Evolutionary conservation across 441 rosid species (phyloP).

Genomic region (Euphorbia corollata): DNA sequence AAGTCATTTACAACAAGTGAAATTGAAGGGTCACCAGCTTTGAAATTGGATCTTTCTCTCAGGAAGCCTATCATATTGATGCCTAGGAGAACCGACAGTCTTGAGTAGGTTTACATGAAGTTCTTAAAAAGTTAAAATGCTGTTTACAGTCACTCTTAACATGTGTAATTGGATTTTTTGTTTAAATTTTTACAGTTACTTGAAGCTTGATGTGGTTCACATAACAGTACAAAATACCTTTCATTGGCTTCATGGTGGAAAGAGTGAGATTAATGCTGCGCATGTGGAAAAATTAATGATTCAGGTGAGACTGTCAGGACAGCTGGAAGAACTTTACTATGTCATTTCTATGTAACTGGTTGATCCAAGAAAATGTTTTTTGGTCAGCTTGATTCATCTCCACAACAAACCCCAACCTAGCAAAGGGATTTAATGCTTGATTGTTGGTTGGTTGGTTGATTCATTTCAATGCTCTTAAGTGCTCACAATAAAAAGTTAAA

Average conservation of each 20-base stretch:
- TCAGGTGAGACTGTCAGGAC: slow-evolving; percentile 48
- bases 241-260: slow-evolving; percentile 76
- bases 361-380: slow-evolving; percentile 2
- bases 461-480: background rate
- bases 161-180: background rate
- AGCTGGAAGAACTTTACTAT: slow-evolving; percentile 9
- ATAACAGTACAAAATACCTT: slow-evolving; percentile 79
- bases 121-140: background rate
- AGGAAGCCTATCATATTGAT: slow-evolving; percentile 89
- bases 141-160: background rate
- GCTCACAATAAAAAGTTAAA: background rate
- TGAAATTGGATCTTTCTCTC: slow-evolving; percentile 86
- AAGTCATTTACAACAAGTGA: slow-evolving; percentile 85
- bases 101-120: slow-evolving; percentile 58
- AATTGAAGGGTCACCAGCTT: slow-evolving; percentile 94
- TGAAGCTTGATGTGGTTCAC: slow-evolving; percentile 97
- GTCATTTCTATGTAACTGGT: slow-evolving; percentile 11
- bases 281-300: slow-evolving; percentile 76
- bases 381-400: no score
- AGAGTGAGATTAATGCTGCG: slow-evolving; percentile 73
- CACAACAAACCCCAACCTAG: no score
- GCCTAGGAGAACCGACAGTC: slow-evolving; percentile 88
- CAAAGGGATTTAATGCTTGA: no score
- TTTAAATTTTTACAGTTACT: slow-evolving; percentile 44
- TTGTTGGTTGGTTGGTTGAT: background rate